Evolutionary conservation across 1,284 basidiomycete genomes (phyloP), one percentile per base, ranked within the genome.

Genomic region (Chiua sp.): DNA sequence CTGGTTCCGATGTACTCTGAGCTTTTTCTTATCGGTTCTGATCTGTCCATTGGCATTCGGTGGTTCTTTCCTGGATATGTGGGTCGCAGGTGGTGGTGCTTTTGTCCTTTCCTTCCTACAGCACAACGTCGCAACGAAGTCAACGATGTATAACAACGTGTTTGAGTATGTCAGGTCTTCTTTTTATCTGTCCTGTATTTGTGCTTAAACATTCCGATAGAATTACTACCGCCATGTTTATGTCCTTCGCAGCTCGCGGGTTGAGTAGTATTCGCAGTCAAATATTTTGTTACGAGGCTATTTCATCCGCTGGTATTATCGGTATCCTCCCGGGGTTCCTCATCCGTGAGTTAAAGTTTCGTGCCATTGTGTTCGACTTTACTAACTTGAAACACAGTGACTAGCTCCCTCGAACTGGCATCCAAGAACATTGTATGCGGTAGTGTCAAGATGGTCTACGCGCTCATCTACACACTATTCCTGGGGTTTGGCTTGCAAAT

Each of bases 401-500:
- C 88, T 68, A 93, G 92, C 63, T 93, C 93, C 23, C 81, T 95
- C 59, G 93, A 96, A 72, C 79, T 96, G 54, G 93, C 93, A 2
- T 94, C 92, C 0, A 94, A 93, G 75, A 94, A 94, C 68, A 92
- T 94, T 52, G 86, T 95, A 3, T 90, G 90, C 53, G 93, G 93
- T 28, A 93, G 90, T 59, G 92, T 95, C 59, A 92, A 93, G 73
- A 93, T 95, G 91, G 91, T 94, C 23, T 95, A 93, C 65, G 91
- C 93, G 22, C 82, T 95, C 61, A 94, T 95, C 55, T 95, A 94
- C 71, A 93, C 93, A 0, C 79, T 95, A n/a, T 94, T 94, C 74
- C 76, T 95, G 68, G 93, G 93, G 2, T 96, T 96, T 72, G 93
- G 93, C 56, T 82, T 96, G 53, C 91, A 94, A 63, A 92, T 96